Evolutionary conservation across 192 early-diverging fungal genomes (phyloP).

Genomic region (Podila horticola): DNA sequence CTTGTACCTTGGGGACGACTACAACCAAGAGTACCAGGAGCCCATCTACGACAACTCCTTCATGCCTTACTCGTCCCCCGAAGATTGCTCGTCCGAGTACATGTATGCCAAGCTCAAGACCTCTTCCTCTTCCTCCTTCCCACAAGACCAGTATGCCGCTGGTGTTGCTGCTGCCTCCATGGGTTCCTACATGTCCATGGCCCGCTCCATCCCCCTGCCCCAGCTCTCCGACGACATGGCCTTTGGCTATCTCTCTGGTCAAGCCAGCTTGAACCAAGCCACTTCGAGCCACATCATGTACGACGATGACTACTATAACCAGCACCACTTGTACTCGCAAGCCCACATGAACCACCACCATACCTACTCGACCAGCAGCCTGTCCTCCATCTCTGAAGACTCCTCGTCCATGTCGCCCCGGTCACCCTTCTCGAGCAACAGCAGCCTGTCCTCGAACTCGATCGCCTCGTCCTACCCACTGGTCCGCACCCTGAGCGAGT

Average conservation of each 20-base stretch:
- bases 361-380: constrained; percentile 39
- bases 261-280: constrained; percentile 33
- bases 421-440: constrained; percentile 33
- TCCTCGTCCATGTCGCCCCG: constrained; percentile 26
- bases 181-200: constrained; percentile 18
- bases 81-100: constrained; percentile 20
- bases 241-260: constrained; percentile 15
- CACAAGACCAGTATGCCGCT: background rate
- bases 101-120: background rate
- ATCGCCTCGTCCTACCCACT: constrained; percentile 28
- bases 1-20: constrained; percentile 36
- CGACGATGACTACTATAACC: constrained; percentile 42
- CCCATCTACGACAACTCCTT: constrained; percentile 16
- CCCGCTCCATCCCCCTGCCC: constrained; percentile 32
- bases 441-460: constrained; percentile 19
- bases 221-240: constrained; percentile 36
- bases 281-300: constrained; percentile 37
- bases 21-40: constrained; percentile 43
- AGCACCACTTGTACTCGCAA: constrained; percentile 43
- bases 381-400: constrained; percentile 39
- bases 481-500: constrained; percentile 38
- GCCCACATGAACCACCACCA: constrained; percentile 14
- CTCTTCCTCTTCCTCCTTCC: background rate
- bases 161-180: background rate
- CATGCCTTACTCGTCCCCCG: constrained; percentile 19